phyloP scores from a whole-genome alignment of 163 green algal genomes.

The Coccomyxa subellipsoidea region DNA sequence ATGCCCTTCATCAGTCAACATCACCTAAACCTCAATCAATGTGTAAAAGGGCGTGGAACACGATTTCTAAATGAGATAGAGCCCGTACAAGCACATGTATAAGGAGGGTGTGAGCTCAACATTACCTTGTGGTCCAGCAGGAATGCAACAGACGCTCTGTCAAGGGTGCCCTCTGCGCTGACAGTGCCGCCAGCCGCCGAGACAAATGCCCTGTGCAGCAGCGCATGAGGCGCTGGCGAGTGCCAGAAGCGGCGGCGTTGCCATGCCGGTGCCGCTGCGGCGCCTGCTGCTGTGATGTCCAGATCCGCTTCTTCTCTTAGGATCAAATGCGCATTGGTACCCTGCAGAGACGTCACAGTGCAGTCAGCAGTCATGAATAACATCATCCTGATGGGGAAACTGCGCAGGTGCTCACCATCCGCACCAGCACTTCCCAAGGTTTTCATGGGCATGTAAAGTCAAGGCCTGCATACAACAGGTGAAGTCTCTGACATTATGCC shows the following conservation, averaged over 20 bases:
- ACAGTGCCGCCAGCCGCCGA: not conserved
- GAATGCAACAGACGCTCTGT: not conserved
- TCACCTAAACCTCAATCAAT: too few species aligned
- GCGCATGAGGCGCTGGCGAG: not conserved
- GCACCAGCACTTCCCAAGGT: too few species aligned
- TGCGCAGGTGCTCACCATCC: not conserved
- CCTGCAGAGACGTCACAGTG: not conserved
- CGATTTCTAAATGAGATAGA: too few species aligned
- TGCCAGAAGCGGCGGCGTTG: constrained; percentile 14
- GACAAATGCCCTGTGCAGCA: constrained; percentile 7
- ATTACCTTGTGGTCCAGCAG: not conserved
- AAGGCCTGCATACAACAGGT: too few species aligned
- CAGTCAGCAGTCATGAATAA: not conserved
- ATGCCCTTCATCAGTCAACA: not conserved
- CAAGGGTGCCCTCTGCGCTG: not conserved
- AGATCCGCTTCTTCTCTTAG: not conserved
- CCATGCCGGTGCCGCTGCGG: not conserved
- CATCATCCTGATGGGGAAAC: too few species aligned
- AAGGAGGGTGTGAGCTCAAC: too few species aligned
- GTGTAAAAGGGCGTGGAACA: too few species aligned
- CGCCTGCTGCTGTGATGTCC: not conserved
- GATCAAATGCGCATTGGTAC: constrained; percentile 2
- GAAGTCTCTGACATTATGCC: too few species aligned
- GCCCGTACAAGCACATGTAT: too few species aligned
- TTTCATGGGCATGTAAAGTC: too few species aligned